phyloP scores from a whole-genome alignment of 768 basidiomycete genomes.

The Lactifluus echinatus region DNA sequence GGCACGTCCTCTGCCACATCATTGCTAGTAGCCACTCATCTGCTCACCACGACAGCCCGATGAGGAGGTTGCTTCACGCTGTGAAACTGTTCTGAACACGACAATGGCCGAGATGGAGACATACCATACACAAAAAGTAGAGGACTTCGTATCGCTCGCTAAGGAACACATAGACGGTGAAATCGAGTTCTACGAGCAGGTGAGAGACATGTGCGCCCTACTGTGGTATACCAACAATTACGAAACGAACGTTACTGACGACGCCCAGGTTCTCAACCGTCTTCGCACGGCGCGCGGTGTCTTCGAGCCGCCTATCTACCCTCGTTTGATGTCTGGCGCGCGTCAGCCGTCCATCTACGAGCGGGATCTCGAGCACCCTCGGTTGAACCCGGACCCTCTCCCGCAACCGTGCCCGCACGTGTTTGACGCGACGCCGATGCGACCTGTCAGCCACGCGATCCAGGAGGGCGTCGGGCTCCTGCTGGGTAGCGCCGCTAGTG shows the following conservation, averaged over 20 bases:
- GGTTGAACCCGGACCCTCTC: slow-evolving; percentile 40
- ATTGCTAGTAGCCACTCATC: neutral
- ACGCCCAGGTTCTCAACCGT: slow-evolving; percentile 45
- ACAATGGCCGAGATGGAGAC: slow-evolving; percentile 85
- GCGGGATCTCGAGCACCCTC: slow-evolving; percentile 53
- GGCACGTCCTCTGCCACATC: slow-evolving; percentile 22
- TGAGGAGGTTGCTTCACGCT: slow-evolving; percentile 61
- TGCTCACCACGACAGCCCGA: slow-evolving; percentile 39
- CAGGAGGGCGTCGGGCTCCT: slow-evolving; percentile 65
- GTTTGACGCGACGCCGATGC: slow-evolving; percentile 66
- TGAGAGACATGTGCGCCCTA: slow-evolving; percentile 20
- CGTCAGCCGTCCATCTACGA: slow-evolving; percentile 69
- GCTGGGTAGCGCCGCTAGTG: slow-evolving; percentile 32
- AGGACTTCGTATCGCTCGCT: slow-evolving; percentile 53
- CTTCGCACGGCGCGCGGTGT: slow-evolving; percentile 47
- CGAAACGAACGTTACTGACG: neutral
- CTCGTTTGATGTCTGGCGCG: slow-evolving; percentile 39
- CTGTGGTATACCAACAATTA: neutral
- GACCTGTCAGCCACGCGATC: slow-evolving; percentile 65
- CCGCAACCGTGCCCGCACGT: slow-evolving; percentile 73
- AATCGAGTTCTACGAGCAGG: slow-evolving; percentile 69
- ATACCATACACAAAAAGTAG: slow-evolving; percentile 64
- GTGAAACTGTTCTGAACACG: slow-evolving; percentile 81
- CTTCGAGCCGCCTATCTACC: slow-evolving; percentile 43
- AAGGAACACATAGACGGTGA: slow-evolving; percentile 72